Evolutionary conservation across 495 filamentous ascomycete species (phyloP).

Genomic region (Penicillium riverlandense): DNA sequence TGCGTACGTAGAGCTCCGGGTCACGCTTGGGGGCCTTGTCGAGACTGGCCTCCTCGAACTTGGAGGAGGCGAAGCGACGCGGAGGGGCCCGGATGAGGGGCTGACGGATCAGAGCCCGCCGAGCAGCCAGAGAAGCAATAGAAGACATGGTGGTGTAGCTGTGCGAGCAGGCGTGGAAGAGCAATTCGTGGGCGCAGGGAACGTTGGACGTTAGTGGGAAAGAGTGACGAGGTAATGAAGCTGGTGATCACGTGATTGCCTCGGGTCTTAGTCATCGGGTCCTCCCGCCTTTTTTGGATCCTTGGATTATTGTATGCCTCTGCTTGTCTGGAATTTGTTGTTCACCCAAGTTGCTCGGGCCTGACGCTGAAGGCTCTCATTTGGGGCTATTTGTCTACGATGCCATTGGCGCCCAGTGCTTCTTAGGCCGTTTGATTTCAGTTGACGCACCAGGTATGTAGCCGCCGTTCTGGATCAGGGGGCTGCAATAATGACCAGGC

Average conservation of each 20-base stretch:
- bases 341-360: too few species aligned
- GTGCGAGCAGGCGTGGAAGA: constrained; percentile 16
- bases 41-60: constrained; percentile 44
- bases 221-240: constrained; percentile 14
- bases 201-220: constrained; percentile 18
- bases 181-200: constrained; percentile 9
- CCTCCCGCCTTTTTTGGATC: too few species aligned
- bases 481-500: not conserved
- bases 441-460: too few species aligned
- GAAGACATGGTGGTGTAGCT: constrained; percentile 37
- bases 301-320: too few species aligned
- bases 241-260: too few species aligned
- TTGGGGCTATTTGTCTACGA: too few species aligned
- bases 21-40: constrained; percentile 64
- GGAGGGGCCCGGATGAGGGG: constrained; percentile 33
- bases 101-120: constrained; percentile 43
- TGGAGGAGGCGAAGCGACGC: constrained; percentile 38
- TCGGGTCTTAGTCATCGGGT: too few species aligned
- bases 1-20: constrained; percentile 72
- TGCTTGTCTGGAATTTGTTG: too few species aligned
- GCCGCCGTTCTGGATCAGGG: too few species aligned
- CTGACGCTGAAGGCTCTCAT: too few species aligned
- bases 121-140: constrained; percentile 44
- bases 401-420: too few species aligned
- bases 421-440: too few species aligned